Base-by-base conservation (phyloP, 1,139 yeast species). In the Suhomyces kunorum region DNA sequence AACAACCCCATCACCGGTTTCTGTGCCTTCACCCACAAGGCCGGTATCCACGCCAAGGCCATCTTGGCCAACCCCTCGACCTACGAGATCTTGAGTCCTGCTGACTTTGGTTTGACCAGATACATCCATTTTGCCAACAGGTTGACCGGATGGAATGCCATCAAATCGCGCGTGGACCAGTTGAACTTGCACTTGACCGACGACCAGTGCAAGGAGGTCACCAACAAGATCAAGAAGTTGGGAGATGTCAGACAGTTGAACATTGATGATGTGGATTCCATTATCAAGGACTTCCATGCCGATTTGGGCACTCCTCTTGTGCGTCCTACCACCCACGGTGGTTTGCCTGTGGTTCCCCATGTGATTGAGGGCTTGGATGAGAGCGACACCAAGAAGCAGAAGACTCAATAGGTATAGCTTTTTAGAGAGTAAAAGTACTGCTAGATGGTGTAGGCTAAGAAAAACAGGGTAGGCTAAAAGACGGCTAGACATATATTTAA, bases 11-110 rank as follows among this genome's bases (percentile, higher is more conserved):
- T 92, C 65, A 92, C 98, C 36, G 98, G 98, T 41, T 92, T 92
- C 83, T 92, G 98, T 76, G 98, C 98, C 39, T 92, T 92, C 73
- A 92, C 98, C 42, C 98, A 92, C 77, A 92, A 92, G 78, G 98
- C 98, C 42, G 98, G 98, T 73, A 90, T 92, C 60, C 98, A 92
- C 64, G 98, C 98, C 59, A 92, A 92, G 78, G 98, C 98, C 44
- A 92, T 92, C 57, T 80, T 92, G 56, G 98, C 98, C 47, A 92
- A 92, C 72, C 98, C 98, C 50, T 88, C 96, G 30, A 92, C 98
- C 27, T 92, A 92, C 66, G 98, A 92, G 75, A 92, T 92, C 58
- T 79, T 92, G 63, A 87, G 87, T 65, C 98, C 98, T 47, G 74
- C 86, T 24, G 98, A 90, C 70, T 90, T 90, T 63, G 98, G 98